Evolutionary conservation across 2,329 filamentous ascomycete genomes (phyloP).

Genomic region (Phyllosticta citribraziliensis): DNA sequence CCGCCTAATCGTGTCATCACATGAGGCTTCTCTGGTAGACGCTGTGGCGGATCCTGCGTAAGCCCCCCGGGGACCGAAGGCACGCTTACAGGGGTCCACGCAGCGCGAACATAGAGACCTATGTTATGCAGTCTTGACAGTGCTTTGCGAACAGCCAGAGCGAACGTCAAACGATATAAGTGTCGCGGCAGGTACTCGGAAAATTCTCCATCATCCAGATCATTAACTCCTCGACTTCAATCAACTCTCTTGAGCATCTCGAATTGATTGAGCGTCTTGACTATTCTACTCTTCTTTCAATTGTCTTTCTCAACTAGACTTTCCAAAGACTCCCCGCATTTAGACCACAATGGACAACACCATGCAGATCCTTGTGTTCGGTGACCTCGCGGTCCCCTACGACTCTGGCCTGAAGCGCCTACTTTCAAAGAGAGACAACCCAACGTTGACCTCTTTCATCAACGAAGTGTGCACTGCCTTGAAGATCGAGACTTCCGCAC

Average conservation of each 20-base stretch:
- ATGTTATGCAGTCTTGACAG: too few relatives aligned
- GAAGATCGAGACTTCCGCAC: background rate
- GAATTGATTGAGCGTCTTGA: background rate
- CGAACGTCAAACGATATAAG: too few relatives aligned
- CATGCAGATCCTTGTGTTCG: conserved; percentile 11
- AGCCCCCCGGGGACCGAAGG: too few relatives aligned
- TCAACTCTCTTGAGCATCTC: background rate
- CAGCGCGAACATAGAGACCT: too few relatives aligned
- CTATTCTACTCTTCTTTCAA: background rate
- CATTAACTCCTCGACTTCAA: background rate
- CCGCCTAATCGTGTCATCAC: too few relatives aligned
- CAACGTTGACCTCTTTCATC: background rate
- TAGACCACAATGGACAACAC: conserved; percentile 11
- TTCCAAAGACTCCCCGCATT: conserved; percentile 6
- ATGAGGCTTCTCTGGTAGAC: too few relatives aligned
- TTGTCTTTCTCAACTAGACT: background rate
- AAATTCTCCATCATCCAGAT: background rate
- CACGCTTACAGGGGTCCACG: too few relatives aligned
- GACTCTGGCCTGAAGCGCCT: conserved; percentile 3
- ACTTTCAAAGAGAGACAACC: conserved; percentile 1
- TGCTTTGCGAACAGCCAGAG: too few relatives aligned
- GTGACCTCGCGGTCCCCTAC: conserved; percentile 7
- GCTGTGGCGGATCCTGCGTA: too few relatives aligned
- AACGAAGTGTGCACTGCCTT: background rate
- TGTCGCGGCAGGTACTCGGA: too few relatives aligned